Base-by-base conservation (phyloP, 257 asterid species). In the Mentha longifolia region DNA sequence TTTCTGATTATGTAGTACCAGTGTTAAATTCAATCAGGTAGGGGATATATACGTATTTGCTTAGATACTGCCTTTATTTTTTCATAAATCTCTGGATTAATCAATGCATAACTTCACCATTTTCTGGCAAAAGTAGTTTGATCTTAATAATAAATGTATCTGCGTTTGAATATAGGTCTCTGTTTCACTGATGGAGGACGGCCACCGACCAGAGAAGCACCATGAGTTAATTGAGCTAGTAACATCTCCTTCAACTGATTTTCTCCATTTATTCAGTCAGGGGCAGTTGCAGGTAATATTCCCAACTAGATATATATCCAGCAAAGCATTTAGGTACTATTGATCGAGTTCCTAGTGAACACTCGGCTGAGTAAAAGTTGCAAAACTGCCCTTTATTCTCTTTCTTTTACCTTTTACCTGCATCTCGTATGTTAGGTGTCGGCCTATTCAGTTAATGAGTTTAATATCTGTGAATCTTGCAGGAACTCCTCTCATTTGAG, bases 221-320 rank as follows among this genome's bases (percentile, higher is more conserved):
- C 89, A 83, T 33, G 92, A 84, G 78, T 78, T 95, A 70, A 86
- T 95, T 71, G 95, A 88, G 78, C 86, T 92, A 35, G 85, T 80
- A 71, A 84, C 96, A 16, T 78, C 87, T 68, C 89, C 96, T 16
- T 93, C 89, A 85, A 83, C 87, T 65, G 91, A 83, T 63, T 85
- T 83, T 75, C 88, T 95, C 75, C 82, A 72, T 82, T 82, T 95
- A 79, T 95, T 92, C 83, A 95, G 99, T 86, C 97, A 85, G 86
- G 88, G 81, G 25, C 99, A 95, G 75, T 76, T 95, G 83, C 96
- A 92, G 98, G 99, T 95, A 75, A 73, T 78, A 46, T 35, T 35
- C 39, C 8, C 39, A 5, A 35, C 39, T 7, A 9, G 7, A 14
- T 25, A 14, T 50, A 19, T 7, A n/a, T n/a, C n/a, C n/a, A n/a